phyloP scores from a whole-genome alignment of 1,139 yeast species.

The Pichia sp. region DNA sequence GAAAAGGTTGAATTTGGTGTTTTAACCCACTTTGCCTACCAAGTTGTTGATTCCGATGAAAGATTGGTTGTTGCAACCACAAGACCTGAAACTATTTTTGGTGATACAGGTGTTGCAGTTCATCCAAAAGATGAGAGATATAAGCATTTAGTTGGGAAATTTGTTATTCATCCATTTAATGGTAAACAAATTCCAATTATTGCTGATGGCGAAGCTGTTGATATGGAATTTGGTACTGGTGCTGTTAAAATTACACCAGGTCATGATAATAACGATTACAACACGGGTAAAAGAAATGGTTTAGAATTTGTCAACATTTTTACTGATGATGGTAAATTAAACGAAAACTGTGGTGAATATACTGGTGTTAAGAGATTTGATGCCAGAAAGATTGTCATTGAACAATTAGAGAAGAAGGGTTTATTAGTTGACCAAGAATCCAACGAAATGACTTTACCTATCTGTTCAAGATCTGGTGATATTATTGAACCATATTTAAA shows the following conservation, averaged over 20 bases:
- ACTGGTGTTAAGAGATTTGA: conserved; percentile 88
- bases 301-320: conserved; percentile 83
- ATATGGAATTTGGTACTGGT: conserved; percentile 99
- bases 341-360: conserved; percentile 93
- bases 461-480: conserved; percentile 94
- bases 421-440: conserved; percentile 79
- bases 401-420: conserved; percentile 66
- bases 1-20: conserved; percentile 94
- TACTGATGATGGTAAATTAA: conserved; percentile 87
- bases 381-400: conserved; percentile 83
- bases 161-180: conserved; percentile 82
- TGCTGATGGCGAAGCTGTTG: conserved; percentile 89
- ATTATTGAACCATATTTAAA: conserved; percentile 91
- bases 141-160: conserved; percentile 91
- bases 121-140: conserved; percentile 94
- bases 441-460: conserved; percentile 92
- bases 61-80: conserved; percentile 91
- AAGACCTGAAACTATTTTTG: conserved; percentile 96
- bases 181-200: conserved; percentile 82
- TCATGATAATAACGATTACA: conserved; percentile 95
- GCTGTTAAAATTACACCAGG: conserved; percentile 99
- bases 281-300: conserved; percentile 89
- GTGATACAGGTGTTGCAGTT: conserved; percentile 96
- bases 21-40: conserved; percentile 87
- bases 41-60: conserved; percentile 83